These are phyloP conservation scores for Crithidia fasciculata DNA, from an alignment of 208 protist genomes.

Conservation along the genomic window DNA sequence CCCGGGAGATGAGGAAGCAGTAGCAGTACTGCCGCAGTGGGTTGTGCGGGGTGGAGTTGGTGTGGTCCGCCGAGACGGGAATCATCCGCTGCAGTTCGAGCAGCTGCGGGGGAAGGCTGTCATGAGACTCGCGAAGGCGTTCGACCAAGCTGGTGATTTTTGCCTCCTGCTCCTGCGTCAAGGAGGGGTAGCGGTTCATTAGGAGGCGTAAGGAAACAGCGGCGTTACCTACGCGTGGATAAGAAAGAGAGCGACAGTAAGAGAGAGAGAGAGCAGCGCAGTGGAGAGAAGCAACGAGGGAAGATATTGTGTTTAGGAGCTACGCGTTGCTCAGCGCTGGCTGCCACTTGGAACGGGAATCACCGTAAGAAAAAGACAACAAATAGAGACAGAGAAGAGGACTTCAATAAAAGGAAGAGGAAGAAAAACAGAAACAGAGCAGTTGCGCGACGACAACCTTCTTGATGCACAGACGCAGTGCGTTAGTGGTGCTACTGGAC, in stretches of 20 bases:
- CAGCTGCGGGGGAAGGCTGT: conserved; percentile 18
- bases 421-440: neutral
- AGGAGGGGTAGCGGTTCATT: conserved; percentile 24
- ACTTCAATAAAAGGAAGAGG: conserved; percentile 1
- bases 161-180: conserved; percentile 44
- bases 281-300: too few relatives aligned
- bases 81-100: neutral
- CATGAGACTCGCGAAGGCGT: conserved; percentile 22
- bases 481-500: too few relatives aligned
- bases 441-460: neutral
- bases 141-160: conserved; percentile 49
- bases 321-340: too few relatives aligned
- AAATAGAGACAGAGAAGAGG: neutral
- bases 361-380: too few relatives aligned
- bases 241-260: neutral
- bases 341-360: too few relatives aligned
- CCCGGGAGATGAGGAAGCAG: conserved; percentile 44
- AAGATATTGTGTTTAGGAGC: too few relatives aligned
- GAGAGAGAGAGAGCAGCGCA: neutral
- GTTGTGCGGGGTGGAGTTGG: conserved; percentile 17
- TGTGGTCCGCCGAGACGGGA: neutral
- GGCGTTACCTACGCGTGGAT: too few relatives aligned
- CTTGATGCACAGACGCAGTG: neutral
- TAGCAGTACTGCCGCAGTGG: conserved; percentile 48
- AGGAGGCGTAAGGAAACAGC: neutral